Evolutionary conservation across 495 filamentous ascomycete genomes (phyloP).

Genomic region (Haplographium delicatum): DNA sequence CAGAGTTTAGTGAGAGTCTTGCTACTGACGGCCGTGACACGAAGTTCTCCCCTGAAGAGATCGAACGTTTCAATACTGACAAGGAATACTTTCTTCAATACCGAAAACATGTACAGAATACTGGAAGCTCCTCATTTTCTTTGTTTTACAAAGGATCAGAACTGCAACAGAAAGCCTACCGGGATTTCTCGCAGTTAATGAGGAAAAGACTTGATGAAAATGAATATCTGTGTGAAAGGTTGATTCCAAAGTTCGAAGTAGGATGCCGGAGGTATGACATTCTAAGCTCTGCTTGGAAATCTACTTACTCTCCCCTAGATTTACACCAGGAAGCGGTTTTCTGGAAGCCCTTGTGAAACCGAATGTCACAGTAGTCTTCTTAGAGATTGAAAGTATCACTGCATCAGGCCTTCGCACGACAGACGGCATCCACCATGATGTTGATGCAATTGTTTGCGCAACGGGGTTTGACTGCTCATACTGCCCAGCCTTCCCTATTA

Average conservation of each 20-base stretch:
- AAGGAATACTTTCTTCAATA: constrained; percentile 33
- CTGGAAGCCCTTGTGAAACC: constrained; percentile 54
- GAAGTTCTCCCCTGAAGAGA: constrained; percentile 36
- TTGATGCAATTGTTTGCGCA: constrained; percentile 62
- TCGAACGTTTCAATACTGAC: constrained; percentile 40
- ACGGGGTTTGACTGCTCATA: constrained; percentile 62
- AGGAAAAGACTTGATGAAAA: constrained; percentile 25
- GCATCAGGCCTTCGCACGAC: constrained; percentile 51
- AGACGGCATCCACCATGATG: constrained; percentile 47
- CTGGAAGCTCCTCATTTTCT: constrained; percentile 32
- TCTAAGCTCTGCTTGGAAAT: too few species aligned
- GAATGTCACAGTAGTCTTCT: constrained; percentile 55
- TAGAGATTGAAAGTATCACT: constrained; percentile 50
- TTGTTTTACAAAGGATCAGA: background rate
- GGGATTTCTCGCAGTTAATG: constrained; percentile 28
- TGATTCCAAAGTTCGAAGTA: constrained; percentile 50
- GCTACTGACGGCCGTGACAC: constrained; percentile 31
- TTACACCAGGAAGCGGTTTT: constrained; percentile 66
- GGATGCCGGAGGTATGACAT: constrained; percentile 60
- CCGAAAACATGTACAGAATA: constrained; percentile 31
- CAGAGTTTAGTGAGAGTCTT: constrained; percentile 24
- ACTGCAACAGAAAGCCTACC: constrained; percentile 22
- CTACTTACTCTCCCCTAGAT: too few species aligned
- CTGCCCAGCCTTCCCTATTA: constrained; percentile 53
- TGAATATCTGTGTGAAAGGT: constrained; percentile 19